These are phyloP conservation scores for Cardamine resedifolia DNA, from an alignment of 345 rosid species.

Conservation along the genomic window DNA sequence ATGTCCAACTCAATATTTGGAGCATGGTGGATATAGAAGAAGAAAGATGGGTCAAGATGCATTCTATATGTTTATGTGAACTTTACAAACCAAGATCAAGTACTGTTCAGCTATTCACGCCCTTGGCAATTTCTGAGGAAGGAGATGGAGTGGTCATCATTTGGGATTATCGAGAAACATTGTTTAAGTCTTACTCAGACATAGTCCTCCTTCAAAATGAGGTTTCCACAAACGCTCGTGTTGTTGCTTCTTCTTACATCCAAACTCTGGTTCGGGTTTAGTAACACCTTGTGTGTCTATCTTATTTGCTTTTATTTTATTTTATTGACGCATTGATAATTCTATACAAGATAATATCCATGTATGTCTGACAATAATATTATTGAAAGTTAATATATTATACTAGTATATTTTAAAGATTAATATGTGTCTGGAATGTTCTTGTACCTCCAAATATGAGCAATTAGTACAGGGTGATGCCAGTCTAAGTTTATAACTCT, in stretches of 20 bases:
- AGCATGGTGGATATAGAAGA: neutral
- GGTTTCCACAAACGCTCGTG: neutral
- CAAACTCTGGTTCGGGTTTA: neutral
- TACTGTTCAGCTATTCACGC: neutral
- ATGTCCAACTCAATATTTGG: neutral
- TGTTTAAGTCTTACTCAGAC: neutral
- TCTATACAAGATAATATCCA: too few relatives aligned
- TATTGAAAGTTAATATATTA: too few relatives aligned
- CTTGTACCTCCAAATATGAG: too few relatives aligned
- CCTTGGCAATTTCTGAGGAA: neutral
- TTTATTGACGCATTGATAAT: too few relatives aligned
- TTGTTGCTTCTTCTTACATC: conserved; percentile 1
- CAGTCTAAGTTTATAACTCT: too few relatives aligned
- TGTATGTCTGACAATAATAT: too few relatives aligned
- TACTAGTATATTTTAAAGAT: too few relatives aligned
- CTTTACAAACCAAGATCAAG: neutral
- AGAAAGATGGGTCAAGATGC: neutral
- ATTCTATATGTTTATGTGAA: neutral
- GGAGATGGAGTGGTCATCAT: neutral
- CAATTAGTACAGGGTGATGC: too few relatives aligned
- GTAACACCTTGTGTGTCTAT: too few relatives aligned
- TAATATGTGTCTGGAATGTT: too few relatives aligned
- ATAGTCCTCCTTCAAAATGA: neutral
- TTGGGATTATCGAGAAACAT: neutral
- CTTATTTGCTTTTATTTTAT: too few relatives aligned